Percentiles rank a stretch among this genome's conserved stretches.
phyloP scores from a whole-genome alignment of 306 rosid genomes.

The Elaeagnus macrophylla region DNA sequence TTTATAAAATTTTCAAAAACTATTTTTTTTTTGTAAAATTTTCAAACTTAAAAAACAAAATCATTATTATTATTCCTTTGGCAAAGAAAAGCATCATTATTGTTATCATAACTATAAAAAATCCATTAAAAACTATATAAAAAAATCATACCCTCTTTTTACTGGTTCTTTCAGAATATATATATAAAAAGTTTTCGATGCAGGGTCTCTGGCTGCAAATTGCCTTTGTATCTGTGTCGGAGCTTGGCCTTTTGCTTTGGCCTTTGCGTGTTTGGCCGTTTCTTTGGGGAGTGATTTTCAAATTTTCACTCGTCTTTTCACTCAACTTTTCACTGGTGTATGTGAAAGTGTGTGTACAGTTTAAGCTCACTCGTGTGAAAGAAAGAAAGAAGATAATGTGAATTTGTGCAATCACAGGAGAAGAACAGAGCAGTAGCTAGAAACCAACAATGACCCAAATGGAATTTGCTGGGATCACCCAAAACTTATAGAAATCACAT shows the following conservation, averaged over 20 bases:
- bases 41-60: no score
- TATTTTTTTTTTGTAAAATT: no score
- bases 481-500: constrained; percentile 28
- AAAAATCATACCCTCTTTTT: neutral
- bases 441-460: constrained; percentile 22
- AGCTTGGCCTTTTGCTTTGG: constrained; percentile 31
- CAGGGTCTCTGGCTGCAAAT: constrained; percentile 21
- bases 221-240: constrained; percentile 56
- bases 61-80: neutral
- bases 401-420: constrained; percentile 26
- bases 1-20: no score
- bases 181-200: constrained; percentile 8
- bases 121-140: no score
- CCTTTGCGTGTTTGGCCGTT: neutral
- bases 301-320: constrained; percentile 23
- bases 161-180: neutral
- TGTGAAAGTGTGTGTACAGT: no score
- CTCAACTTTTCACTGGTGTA: neutral
- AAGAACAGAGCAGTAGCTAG: constrained; percentile 19
- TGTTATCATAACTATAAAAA: no score
- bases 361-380: constrained; percentile 4
- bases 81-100: no score
- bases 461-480: constrained; percentile 46
- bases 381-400: constrained; percentile 31
- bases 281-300: constrained; percentile 25